phyloP scores from a whole-genome alignment of 2,329 filamentous ascomycete species.

The Fusarium nelsonii region DNA sequence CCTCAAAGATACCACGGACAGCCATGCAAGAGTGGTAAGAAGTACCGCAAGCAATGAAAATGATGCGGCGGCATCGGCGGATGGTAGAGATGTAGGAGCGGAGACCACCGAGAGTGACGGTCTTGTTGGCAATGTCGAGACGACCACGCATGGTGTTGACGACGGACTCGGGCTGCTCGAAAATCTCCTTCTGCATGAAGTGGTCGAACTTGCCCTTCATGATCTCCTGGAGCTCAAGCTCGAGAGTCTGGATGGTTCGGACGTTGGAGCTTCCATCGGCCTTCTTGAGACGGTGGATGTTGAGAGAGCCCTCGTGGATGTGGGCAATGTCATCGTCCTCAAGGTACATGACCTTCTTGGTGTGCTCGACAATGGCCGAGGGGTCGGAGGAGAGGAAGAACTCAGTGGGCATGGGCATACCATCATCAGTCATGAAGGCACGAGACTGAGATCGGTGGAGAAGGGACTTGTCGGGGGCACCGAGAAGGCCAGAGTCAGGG shows the following conservation, averaged over 20 bases:
- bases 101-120: constrained; percentile 93
- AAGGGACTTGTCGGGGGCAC: constrained; percentile 95
- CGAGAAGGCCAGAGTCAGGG: constrained; percentile 74
- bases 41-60: constrained; percentile 99
- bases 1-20: constrained; percentile 96
- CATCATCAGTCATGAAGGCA: constrained; percentile 98
- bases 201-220: constrained; percentile 99
- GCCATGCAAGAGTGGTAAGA: constrained; percentile 99
- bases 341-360: constrained; percentile 99
- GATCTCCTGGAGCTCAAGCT: constrained; percentile 99
- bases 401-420: constrained; percentile 96
- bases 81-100: constrained; percentile 97
- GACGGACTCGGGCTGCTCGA: constrained; percentile 99
- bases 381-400: constrained; percentile 99
- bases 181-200: constrained; percentile 99
- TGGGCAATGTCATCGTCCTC: constrained; percentile 99
- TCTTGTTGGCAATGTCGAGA: constrained; percentile 92
- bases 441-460: constrained; percentile 98
- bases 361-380: constrained; percentile 98
- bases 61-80: constrained; percentile 94
- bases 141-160: constrained; percentile 99
- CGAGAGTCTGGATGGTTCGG: constrained; percentile 96
- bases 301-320: constrained; percentile 98
- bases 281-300: constrained; percentile 98
- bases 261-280: constrained; percentile 97